Evolutionary conservation across 2,329 filamentous ascomycete species (phyloP), one percentile per base, ranked within the genome.

Genomic region (Blastomyces silverae): DNA sequence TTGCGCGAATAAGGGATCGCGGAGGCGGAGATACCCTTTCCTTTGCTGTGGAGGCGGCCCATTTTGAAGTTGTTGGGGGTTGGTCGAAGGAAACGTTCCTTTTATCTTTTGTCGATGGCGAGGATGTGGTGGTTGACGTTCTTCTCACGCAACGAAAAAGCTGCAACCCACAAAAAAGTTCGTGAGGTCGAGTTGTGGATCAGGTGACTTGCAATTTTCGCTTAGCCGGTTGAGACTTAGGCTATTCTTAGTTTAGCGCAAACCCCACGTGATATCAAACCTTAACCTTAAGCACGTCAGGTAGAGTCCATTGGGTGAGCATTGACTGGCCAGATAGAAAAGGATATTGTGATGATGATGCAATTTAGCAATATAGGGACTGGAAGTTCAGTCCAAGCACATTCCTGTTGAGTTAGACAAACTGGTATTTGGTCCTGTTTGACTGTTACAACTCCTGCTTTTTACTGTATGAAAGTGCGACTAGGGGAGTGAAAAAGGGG

Each of bases 1-100:
- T 86, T 88, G 84, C 94, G 93, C 73, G 91, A 96, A 89, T 97
- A 99, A 79, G 95, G 94, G 82, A 97, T 84, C 77, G 94, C 91
- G 70, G 91, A 96, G 83, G 91, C 83, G 73, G 91, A 92, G 84
- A 99, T 99, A 83, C 94, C 95, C 91, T 97, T 97, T 85, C 94
- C 93, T 78, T 97, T 96, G 87, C 86, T 90, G 89, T 99, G 95
- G 89, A 97, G 89, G 86, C 93, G 89, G 89, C 92, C 91, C 91
- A 96, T 96, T 74, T 70, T 71, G 71, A 62, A 60, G 53, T 57
- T 63, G 50, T 58, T 63, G 28, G 59, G 64, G 62, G 63, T 56
- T 28, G 56, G 64, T 67, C 60, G 63, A 67, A 64, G 64, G 63
- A 61, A 60, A 8, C n/a, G 52, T 25, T 61, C 56, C 39, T 58